These are phyloP conservation scores for Globisporangium alternatum DNA, from an alignment of 352 stramenopile genomes.

Conservation along the genomic window DNA sequence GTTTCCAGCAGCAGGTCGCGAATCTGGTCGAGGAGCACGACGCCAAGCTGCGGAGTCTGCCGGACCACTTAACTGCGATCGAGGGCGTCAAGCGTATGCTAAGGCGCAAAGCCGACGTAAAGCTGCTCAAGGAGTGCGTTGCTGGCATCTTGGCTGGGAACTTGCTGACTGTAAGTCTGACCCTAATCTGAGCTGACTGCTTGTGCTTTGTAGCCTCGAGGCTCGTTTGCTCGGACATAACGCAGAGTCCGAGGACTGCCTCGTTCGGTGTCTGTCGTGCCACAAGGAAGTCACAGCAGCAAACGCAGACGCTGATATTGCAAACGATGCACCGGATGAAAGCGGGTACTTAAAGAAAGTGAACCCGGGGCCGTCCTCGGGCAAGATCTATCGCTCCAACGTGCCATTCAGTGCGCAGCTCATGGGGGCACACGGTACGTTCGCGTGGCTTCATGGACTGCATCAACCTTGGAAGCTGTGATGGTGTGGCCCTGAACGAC, in stretches of 20 bases:
- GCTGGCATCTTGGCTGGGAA: neutral
- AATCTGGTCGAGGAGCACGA: conserved; percentile 32
- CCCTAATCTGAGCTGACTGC: neutral
- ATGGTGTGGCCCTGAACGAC: neutral
- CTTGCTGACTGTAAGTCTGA: neutral
- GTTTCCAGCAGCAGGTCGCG: conserved; percentile 27
- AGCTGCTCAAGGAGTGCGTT: conserved; percentile 59
- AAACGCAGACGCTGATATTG: conserved; percentile 16
- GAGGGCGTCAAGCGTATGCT: conserved; percentile 43
- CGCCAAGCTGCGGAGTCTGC: conserved; percentile 39
- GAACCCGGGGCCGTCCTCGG: conserved; percentile 46
- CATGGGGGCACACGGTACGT: conserved; percentile 13
- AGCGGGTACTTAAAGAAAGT: conserved; percentile 32
- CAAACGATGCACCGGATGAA: conserved; percentile 26
- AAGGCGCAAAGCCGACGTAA: conserved; percentile 58
- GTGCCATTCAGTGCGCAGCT: conserved; percentile 52
- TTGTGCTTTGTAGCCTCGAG: conserved; percentile 37
- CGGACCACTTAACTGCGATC: conserved; percentile 40
- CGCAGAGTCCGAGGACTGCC: conserved; percentile 54
- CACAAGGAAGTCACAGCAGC: conserved; percentile 50
- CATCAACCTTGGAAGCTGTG: neutral
- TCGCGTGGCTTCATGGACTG: neutral
- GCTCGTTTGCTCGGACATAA: conserved; percentile 45
- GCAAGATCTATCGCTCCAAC: conserved; percentile 60
- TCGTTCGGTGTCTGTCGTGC: conserved; percentile 67